Evolutionary conservation across 2,329 filamentous ascomycete genomes (phyloP).

Genomic region (Magnaporthiopsis poae): DNA sequence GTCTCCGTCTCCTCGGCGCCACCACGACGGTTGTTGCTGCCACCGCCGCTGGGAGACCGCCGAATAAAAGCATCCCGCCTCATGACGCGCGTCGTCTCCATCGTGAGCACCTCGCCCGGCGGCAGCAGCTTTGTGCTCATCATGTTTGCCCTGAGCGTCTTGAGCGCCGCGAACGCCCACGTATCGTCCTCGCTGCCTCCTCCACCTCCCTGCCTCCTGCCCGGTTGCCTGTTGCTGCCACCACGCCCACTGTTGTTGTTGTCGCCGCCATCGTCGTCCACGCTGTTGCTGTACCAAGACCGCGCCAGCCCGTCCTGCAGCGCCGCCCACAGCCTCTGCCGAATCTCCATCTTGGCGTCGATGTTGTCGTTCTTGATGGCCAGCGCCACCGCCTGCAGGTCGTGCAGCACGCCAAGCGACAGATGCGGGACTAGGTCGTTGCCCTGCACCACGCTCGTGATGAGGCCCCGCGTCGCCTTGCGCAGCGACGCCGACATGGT

Average conservation of each 20-base stretch:
- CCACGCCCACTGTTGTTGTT: not conserved
- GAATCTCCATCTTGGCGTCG: constrained; percentile 57
- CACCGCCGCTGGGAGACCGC: constrained; percentile 20
- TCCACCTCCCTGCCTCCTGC: not conserved
- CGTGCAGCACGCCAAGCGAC: constrained; percentile 63
- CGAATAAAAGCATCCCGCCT: constrained; percentile 54
- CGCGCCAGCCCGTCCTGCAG: constrained; percentile 52
- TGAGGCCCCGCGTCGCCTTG: constrained; percentile 59
- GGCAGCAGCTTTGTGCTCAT: constrained; percentile 60
- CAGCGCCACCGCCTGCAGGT: constrained; percentile 61
- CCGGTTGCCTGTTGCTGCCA: not conserved
- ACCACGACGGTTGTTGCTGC: not conserved
- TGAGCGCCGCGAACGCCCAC: constrained; percentile 60
- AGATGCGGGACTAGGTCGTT: constrained; percentile 65
- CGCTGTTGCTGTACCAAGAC: constrained; percentile 42
- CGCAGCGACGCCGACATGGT: constrained; percentile 62
- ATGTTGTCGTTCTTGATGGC: constrained; percentile 64
- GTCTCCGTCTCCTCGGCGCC: constrained; percentile 1
- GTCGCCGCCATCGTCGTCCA: constrained; percentile 14
- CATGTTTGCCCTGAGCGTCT: constrained; percentile 58
- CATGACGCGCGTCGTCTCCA: constrained; percentile 59
- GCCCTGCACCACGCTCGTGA: constrained; percentile 65
- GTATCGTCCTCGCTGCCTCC: constrained; percentile 46
- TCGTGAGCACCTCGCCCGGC: constrained; percentile 65
- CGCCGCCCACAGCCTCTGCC: constrained; percentile 54